Evolutionary conservation across 768 basidiomycete species (phyloP).

Genomic region (Sarcodon sp.): DNA sequence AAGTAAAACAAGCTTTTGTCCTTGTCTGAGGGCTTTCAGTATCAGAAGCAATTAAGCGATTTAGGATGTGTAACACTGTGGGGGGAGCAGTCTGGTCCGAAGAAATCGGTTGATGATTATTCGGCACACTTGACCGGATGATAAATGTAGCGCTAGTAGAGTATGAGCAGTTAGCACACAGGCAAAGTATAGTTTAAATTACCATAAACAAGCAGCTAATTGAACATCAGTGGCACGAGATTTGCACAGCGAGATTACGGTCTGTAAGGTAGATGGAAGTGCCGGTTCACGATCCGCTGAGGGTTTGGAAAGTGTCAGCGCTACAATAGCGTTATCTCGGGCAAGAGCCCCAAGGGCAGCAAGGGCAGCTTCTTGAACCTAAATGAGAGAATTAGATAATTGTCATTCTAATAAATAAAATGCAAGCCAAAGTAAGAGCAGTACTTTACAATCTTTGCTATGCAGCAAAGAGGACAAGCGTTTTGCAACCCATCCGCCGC

Average conservation of each 20-base stretch:
- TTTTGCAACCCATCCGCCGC: conserved; percentile 47
- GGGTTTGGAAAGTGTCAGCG: conserved; percentile 32
- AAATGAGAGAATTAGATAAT: background rate
- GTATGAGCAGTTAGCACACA: background rate
- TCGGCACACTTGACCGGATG: conserved; percentile 33
- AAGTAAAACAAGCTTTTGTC: conserved; percentile 62
- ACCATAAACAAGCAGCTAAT: conserved; percentile 64
- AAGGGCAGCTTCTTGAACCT: conserved; percentile 59
- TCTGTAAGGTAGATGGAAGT: conserved; percentile 24
- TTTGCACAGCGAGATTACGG: conserved; percentile 39
- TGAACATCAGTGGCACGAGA: conserved; percentile 50
- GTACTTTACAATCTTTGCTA: conserved; percentile 43
- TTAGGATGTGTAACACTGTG: conserved; percentile 60
- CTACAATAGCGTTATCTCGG: conserved; percentile 46
- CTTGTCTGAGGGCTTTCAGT: conserved; percentile 28
- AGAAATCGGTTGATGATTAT: conserved; percentile 14
- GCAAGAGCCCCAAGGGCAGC: conserved; percentile 52
- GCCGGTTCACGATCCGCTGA: conserved; percentile 23
- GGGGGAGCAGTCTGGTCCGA: conserved; percentile 35
- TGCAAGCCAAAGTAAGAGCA: background rate
- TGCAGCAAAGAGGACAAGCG: conserved; percentile 34
- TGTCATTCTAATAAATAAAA: background rate
- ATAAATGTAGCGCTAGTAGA: conserved; percentile 42
- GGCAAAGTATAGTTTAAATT: conserved; percentile 4
- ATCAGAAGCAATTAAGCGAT: conserved; percentile 37